Evolutionary conservation across 2,329 filamentous ascomycete species (phyloP), one percentile per base, ranked within the genome.

Genomic region (Verticillium dahliae): DNA sequence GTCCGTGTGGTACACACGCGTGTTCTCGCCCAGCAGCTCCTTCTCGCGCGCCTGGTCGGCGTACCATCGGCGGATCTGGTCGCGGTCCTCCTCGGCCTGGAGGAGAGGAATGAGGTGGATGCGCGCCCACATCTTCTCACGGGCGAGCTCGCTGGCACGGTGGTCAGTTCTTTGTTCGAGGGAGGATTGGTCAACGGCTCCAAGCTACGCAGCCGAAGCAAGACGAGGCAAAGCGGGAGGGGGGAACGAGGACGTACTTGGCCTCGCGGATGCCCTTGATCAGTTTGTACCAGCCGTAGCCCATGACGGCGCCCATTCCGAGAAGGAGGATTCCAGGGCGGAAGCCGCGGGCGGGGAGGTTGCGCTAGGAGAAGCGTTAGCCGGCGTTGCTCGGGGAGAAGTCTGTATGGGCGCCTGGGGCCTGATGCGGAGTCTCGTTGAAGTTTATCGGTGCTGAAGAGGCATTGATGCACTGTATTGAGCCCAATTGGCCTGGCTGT

Each of bases 51-150:
- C 88, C 84, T 92, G 87, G 76, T 96, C 91, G 62, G 95, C 95
- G 67, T 89, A 85, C 76, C 94, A 85, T 72, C 94, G 84, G 68
- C 95, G 86, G 66, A 97, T 93, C 75, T 94, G 89, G 78, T 99
- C 95, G 64, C 95, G 89, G 80, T 99, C 95, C 77, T 97, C 92
- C 75, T 99, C 95, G 61, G 95, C 95, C 76, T 98, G 94, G 66
- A 99, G 86, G 66, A 97, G 80, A 62, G 95, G 95, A 72, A 94
- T 95, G 66, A 99, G 84, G 79, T 98, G 87, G 78, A 99, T 96
- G 73, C 95, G 90, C 65, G 91, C 87, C 95, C 95, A 99, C 86
- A 97, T 95, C 83, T 98, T 99, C 74, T 99, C 95, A 70, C 95
- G 91, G 66, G 88, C 91, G 68, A 97, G 88, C 78, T 99, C 95